These are phyloP conservation scores for Chlamydomonas asymmetrica DNA, from an alignment of 139 green algal species.

Conservation along the genomic window DNA sequence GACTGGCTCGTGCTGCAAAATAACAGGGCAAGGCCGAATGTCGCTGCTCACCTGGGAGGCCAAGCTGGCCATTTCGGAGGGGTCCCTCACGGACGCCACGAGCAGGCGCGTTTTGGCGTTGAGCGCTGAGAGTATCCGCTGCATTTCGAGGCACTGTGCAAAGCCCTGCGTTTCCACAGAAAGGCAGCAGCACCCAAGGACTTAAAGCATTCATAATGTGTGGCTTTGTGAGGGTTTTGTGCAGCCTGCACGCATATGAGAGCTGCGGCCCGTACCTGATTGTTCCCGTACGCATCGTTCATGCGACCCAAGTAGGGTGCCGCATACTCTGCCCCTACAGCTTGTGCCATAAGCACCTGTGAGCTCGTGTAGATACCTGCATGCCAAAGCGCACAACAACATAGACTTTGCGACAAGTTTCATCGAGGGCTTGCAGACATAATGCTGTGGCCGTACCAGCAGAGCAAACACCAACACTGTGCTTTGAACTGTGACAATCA, in stretches of 20 bases:
- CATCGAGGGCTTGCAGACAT: no score
- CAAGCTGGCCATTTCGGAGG: conserved; percentile 56
- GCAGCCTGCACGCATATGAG: no score
- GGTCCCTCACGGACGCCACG: conserved; percentile 68
- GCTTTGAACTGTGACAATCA: no score
- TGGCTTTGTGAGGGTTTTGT: no score
- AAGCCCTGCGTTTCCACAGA: conserved; percentile 61
- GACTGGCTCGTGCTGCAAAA: no score
- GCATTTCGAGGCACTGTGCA: conserved; percentile 59
- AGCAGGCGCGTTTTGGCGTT: conserved; percentile 60
- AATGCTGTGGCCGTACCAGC: no score
- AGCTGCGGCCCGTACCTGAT: conserved; percentile 22
- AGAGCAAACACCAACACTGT: no score
- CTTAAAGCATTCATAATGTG: no score
- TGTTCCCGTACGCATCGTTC: conserved; percentile 53
- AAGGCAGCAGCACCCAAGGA: no score
- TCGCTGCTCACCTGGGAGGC: conserved; percentile 49
- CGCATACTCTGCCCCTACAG: conserved; percentile 75
- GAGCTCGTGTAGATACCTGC: conserved; percentile 57
- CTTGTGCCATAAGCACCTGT: conserved; percentile 64
- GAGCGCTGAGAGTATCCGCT: conserved; percentile 48
- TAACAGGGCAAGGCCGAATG: not conserved
- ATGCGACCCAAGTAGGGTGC: conserved; percentile 85
- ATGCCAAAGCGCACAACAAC: not conserved
- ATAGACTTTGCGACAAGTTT: no score